A percentile compares a stretch with the other conserved stretches of the same genome.
Conservation (phyloP, 2,329 filamentous ascomycete species). For the Alternaria triticina region DNA sequence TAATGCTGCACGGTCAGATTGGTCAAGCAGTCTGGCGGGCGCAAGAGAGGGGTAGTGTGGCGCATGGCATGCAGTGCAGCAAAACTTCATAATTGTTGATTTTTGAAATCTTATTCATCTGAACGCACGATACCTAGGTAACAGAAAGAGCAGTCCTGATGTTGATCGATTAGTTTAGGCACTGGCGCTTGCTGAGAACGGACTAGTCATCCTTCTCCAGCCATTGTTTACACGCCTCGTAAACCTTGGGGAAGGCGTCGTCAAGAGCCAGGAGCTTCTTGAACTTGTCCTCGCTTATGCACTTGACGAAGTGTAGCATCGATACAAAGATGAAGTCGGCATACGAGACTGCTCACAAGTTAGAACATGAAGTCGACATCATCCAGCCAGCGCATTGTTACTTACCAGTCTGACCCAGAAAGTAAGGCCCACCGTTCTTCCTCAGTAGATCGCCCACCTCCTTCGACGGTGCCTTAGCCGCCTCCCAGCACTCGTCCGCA, state of each 20-base stretch:
- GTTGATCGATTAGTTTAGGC: not conserved
- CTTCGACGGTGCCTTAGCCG: slow-evolving; percentile 48
- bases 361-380: not conserved
- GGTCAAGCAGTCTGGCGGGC: not conserved
- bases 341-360: slow-evolving; percentile 41
- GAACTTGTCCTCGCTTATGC: slow-evolving; percentile 47
- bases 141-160: not conserved
- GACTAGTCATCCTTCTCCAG: slow-evolving; percentile 46
- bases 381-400: slow-evolving; percentile 29
- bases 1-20: not conserved
- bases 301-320: slow-evolving; percentile 54
- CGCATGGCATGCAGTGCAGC: not conserved
- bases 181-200: not conserved
- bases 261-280: slow-evolving; percentile 51
- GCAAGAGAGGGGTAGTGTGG: not conserved
- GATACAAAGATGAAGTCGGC: slow-evolving; percentile 61
- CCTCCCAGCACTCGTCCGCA: slow-evolving; percentile 59
- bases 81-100: not conserved
- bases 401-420: slow-evolving; percentile 61
- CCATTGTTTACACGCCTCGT: slow-evolving; percentile 51
- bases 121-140: not conserved
- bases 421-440: slow-evolving; percentile 66
- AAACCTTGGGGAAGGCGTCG: slow-evolving; percentile 41
- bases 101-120: not conserved
- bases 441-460: slow-evolving; percentile 56